phyloP scores from a whole-genome alignment of 768 basidiomycete genomes.

The Termitomyces bulborhizus region DNA sequence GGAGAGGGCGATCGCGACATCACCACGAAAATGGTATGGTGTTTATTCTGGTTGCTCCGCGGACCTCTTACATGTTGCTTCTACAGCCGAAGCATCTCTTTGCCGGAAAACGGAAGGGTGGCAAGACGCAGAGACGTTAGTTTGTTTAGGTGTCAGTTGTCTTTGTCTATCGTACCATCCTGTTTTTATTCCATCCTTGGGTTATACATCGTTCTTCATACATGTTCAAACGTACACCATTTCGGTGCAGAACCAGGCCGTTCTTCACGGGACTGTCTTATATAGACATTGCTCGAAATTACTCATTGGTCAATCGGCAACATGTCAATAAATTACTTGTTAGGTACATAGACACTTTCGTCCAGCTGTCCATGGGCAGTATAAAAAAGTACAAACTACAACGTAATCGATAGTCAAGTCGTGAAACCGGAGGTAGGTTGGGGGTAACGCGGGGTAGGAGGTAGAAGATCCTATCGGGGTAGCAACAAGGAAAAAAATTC shows the following conservation, averaged over 20 bases:
- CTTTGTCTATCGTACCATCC: conserved; percentile 9
- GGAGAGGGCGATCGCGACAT: conserved; percentile 86
- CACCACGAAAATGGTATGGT: conserved; percentile 72
- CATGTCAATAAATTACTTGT: not conserved
- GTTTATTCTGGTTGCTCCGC: conserved; percentile 2
- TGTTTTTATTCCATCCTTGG: not conserved
- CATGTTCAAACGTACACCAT: not conserved
- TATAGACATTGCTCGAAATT: not conserved
- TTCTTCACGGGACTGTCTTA: not conserved
- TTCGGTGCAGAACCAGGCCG: not conserved
- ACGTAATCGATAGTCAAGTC: not conserved
- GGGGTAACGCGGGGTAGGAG: not conserved
- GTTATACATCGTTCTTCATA: not conserved
- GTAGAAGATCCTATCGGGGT: not conserved
- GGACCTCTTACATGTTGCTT: conserved; percentile 5
- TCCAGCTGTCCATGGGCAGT: not conserved
- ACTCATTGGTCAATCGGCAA: not conserved
- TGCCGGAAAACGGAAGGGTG: conserved; percentile 77
- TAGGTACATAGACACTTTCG: not conserved
- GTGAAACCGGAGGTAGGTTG: not conserved
- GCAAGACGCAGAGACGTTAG: conserved; percentile 77
- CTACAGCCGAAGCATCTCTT: conserved; percentile 81
- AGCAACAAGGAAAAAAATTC: not conserved
- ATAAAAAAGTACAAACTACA: not conserved
- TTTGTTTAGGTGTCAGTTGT: conserved; percentile 5